Evolutionary conservation across 1,139 yeast species (phyloP).

Genomic region (Kodamaea arcana): DNA sequence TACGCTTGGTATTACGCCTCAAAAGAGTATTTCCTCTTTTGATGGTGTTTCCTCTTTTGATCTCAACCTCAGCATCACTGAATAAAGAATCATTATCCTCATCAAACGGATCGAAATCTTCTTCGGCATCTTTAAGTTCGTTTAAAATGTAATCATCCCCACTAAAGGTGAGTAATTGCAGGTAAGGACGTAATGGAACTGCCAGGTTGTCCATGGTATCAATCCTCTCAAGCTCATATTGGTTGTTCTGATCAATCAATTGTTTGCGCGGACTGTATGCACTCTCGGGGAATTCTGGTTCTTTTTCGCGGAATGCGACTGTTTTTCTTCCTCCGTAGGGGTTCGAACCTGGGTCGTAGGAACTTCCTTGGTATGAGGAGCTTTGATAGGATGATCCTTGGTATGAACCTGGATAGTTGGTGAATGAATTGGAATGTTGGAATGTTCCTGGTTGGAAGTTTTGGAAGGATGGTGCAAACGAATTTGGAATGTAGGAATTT

Average conservation of each 20-base stretch:
- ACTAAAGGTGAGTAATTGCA: constrained; percentile 22
- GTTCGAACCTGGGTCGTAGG: background rate
- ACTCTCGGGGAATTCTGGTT: constrained; percentile 33
- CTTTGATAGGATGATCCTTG: background rate
- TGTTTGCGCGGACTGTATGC: constrained; percentile 27
- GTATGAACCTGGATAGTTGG: background rate
- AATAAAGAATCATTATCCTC: constrained; percentile 42
- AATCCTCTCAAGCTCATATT: constrained; percentile 21
- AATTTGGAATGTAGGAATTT: background rate
- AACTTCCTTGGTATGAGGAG: background rate
- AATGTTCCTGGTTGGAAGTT: background rate
- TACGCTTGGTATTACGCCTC: constrained; percentile 29
- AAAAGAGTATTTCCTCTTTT: constrained; percentile 20
- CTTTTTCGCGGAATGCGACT: constrained; percentile 33
- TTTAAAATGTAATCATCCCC: constrained; percentile 44
- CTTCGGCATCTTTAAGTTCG: constrained; percentile 40
- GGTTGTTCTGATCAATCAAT: constrained; percentile 18
- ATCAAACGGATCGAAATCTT: constrained; percentile 42
- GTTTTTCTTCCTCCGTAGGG: constrained; percentile 15
- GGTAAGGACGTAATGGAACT: constrained; percentile 18
- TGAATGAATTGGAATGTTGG: background rate
- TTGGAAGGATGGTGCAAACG: no score
- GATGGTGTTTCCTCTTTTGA: constrained; percentile 33
- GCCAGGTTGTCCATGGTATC: constrained; percentile 15
- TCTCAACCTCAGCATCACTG: constrained; percentile 39